These are phyloP conservation scores for Saccharomyces hybrid DNA, from an alignment of 1,139 yeast species.

Conservation along the genomic window DNA sequence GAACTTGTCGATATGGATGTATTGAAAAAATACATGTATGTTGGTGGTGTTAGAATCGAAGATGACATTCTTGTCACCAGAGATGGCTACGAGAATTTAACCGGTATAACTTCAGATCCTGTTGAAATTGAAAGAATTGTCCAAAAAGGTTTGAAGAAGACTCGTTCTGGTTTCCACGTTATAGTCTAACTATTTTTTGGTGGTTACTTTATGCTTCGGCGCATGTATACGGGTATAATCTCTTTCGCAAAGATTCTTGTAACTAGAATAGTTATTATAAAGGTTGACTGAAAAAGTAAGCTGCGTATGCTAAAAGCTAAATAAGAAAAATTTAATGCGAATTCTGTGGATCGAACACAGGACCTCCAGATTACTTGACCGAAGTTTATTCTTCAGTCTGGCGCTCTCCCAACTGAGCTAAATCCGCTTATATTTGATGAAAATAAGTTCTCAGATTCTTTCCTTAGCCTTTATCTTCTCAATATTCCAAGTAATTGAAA, in stretches of 20 bases:
- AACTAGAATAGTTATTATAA: too few relatives aligned
- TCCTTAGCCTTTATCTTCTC: too few relatives aligned
- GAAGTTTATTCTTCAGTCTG: constrained; percentile 29
- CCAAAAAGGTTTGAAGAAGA: constrained; percentile 58
- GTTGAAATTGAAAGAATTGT: constrained; percentile 72
- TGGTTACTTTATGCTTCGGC: too few relatives aligned
- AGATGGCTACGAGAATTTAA: constrained; percentile 71
- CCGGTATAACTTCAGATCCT: constrained; percentile 79
- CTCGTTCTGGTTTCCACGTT: constrained; percentile 54
- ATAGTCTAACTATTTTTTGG: not conserved
- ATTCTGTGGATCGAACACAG: constrained; percentile 87
- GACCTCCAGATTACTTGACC: constrained; percentile 60
- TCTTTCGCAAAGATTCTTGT: too few relatives aligned
- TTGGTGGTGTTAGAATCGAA: constrained; percentile 95
- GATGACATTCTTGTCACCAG: constrained; percentile 80
- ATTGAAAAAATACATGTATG: constrained; percentile 69
- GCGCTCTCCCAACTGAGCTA: constrained; percentile 28
- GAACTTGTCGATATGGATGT: constrained; percentile 60
- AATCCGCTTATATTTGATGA: constrained; percentile 13
- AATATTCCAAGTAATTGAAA: too few relatives aligned
- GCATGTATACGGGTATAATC: too few relatives aligned
- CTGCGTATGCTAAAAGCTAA: too few relatives aligned
- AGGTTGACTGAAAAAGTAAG: too few relatives aligned
- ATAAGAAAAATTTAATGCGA: constrained; percentile 42
- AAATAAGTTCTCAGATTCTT: too few relatives aligned